phyloP scores from a whole-genome alignment of 495 filamentous ascomycete species.

The Usnea hakonensis region DNA sequence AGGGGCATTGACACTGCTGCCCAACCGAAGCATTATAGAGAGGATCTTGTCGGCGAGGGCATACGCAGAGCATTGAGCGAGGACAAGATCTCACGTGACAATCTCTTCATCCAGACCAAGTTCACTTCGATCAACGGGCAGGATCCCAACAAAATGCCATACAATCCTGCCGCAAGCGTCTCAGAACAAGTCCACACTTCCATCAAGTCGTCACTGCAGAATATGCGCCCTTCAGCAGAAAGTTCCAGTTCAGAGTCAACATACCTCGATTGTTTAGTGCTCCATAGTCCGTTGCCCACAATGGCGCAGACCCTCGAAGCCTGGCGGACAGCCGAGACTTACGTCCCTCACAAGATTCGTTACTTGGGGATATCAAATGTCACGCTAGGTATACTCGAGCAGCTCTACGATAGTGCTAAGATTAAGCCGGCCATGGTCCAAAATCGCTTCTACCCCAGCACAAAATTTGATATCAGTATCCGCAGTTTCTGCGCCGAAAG shows the following conservation, averaged over 20 bases:
- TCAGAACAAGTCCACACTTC: slow-evolving; percentile 57
- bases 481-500: slow-evolving; percentile 54
- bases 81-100: slow-evolving; percentile 48
- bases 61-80: slow-evolving; percentile 51
- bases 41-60: slow-evolving; percentile 60
- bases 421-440: slow-evolving; percentile 60
- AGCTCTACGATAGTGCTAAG: slow-evolving; percentile 37
- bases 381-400: slow-evolving; percentile 43
- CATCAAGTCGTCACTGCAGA: slow-evolving; percentile 58
- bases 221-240: slow-evolving; percentile 41
- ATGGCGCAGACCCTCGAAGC: slow-evolving; percentile 53
- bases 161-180: slow-evolving; percentile 43
- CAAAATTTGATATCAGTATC: slow-evolving; percentile 52
- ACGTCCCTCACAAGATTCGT: slow-evolving; percentile 55
- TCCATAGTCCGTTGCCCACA: slow-evolving; percentile 61
- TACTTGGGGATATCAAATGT: slow-evolving; percentile 70
- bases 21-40: slow-evolving; percentile 72
- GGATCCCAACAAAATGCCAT: slow-evolving; percentile 49
- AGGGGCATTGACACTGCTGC: slow-evolving; percentile 70
- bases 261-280: slow-evolving; percentile 65
- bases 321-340: slow-evolving; percentile 55
- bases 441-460: slow-evolving; percentile 61
- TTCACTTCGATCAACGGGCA: slow-evolving; percentile 59
- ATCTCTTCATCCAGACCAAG: slow-evolving; percentile 73
- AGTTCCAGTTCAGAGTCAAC: slow-evolving; percentile 32